Evolutionary conservation across 1,284 basidiomycete species (phyloP).

Genomic region (Quambalaria eucalypti): DNA sequence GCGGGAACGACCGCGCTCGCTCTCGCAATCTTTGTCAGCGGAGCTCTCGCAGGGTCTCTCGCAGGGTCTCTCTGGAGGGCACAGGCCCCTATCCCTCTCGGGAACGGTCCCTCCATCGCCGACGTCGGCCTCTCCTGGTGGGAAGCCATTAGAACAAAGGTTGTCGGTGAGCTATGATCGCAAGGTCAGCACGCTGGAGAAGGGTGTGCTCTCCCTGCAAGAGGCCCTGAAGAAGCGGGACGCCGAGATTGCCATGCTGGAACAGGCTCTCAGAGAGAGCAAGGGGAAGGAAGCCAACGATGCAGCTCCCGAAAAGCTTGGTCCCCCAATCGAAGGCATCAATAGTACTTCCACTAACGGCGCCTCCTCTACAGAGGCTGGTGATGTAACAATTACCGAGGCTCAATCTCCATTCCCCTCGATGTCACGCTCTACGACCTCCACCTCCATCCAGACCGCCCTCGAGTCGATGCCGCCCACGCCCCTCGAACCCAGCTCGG

Average conservation of each 20-base stretch:
- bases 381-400: background rate
- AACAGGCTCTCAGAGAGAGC: constrained; percentile 11
- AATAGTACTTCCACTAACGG: background rate
- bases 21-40: constrained; percentile 35
- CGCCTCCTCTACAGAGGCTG: background rate
- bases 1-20: constrained; percentile 21
- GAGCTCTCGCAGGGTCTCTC: constrained; percentile 14
- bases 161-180: constrained; percentile 34
- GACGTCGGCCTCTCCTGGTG: constrained; percentile 21
- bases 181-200: constrained; percentile 32
- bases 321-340: background rate
- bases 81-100: background rate
- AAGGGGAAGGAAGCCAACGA: constrained; percentile 1
- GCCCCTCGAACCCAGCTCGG: constrained; percentile 9
- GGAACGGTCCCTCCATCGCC: constrained; percentile 23
- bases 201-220: constrained; percentile 31
- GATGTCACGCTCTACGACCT: constrained; percentile 1
- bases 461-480: constrained; percentile 2
- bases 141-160: background rate
- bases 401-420: too few relatives aligned
- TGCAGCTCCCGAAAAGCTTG: background rate
- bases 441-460: background rate
- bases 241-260: constrained; percentile 27
- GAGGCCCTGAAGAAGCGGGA: constrained; percentile 35
- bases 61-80: background rate